These are phyloP conservation scores for Coniochaeta ligniaria DNA, from an alignment of 2,329 filamentous ascomycete species.

Conservation along the genomic window DNA sequence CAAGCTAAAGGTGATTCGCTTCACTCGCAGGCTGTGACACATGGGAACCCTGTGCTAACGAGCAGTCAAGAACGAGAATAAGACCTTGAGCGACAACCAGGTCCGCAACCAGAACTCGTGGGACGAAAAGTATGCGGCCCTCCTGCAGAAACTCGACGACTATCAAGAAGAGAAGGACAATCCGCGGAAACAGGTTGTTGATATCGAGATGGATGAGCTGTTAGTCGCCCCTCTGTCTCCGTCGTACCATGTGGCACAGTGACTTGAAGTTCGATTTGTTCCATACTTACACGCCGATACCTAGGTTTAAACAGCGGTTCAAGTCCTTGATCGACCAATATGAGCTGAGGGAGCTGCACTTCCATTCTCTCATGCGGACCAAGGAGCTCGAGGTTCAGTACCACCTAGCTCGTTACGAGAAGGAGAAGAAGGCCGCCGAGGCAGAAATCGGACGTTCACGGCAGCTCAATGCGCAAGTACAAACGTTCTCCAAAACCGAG, in stretches of 20 bases:
- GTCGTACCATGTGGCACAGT: neutral
- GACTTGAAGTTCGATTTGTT: constrained; percentile 8
- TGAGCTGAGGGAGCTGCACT: constrained; percentile 89
- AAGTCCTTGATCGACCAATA: constrained; percentile 97
- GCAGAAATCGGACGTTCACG: constrained; percentile 72
- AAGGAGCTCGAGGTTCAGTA: constrained; percentile 96
- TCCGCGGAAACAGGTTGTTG: constrained; percentile 70
- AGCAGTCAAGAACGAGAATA: constrained; percentile 73
- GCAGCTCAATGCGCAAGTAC: constrained; percentile 83
- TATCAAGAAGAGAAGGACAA: constrained; percentile 83
- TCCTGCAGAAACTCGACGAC: constrained; percentile 80
- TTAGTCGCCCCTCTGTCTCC: constrained; percentile 35
- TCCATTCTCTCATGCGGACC: constrained; percentile 82
- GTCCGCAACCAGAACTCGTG: constrained; percentile 75
- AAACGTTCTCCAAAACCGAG: constrained; percentile 94
- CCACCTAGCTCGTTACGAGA: constrained; percentile 80
- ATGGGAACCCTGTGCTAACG: neutral
- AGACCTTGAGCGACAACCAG: constrained; percentile 79
- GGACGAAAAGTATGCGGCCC: constrained; percentile 74
- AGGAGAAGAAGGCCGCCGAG: constrained; percentile 83
- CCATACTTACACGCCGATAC: constrained; percentile 27
- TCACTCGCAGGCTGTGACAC: neutral
- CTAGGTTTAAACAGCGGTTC: constrained; percentile 75
- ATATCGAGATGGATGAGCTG: constrained; percentile 86
- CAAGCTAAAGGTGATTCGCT: constrained; percentile 71